Percentiles rank a stretch among this genome's conserved stretches.
phyloP scores from a whole-genome alignment of 495 filamentous ascomycete species.

The Bacidia rubella region DNA sequence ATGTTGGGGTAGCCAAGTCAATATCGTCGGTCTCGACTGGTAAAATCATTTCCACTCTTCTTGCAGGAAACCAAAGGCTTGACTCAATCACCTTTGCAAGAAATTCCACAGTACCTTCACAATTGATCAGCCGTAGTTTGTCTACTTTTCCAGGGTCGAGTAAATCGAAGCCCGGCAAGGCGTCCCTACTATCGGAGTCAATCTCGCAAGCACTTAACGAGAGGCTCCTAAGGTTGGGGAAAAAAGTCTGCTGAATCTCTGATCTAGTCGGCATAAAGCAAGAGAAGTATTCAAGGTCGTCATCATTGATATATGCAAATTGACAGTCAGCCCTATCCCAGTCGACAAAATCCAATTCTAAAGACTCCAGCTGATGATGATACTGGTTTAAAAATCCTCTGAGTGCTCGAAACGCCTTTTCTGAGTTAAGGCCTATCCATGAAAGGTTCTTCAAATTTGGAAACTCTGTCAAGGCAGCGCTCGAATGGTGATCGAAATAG shows the following conservation, averaged over 20 bases:
- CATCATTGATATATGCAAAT: no score
- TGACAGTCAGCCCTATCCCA: background rate
- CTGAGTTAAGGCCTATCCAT: background rate
- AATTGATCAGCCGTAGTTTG: background rate
- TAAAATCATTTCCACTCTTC: background rate
- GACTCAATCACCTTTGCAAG: background rate
- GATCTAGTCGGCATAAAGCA: no score
- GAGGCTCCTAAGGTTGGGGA: no score
- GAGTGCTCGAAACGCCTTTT: background rate
- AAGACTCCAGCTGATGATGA: background rate
- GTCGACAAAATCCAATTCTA: background rate
- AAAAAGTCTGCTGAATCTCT: no score
- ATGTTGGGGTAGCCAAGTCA: no score
- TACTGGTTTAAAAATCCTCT: background rate
- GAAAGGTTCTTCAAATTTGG: background rate
- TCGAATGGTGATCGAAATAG: background rate
- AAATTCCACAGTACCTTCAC: background rate
- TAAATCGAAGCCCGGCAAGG: no score
- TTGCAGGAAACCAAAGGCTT: background rate
- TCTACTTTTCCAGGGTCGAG: background rate
- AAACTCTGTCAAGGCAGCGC: background rate
- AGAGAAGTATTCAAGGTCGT: no score
- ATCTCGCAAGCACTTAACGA: no score
- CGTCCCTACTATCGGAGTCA: no score
- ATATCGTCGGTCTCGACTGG: background rate